Evolutionary conservation across 2,329 filamentous ascomycete genomes (phyloP), one percentile per base, ranked within the genome.

Genomic region (Colletotrichum costaricense): DNA sequence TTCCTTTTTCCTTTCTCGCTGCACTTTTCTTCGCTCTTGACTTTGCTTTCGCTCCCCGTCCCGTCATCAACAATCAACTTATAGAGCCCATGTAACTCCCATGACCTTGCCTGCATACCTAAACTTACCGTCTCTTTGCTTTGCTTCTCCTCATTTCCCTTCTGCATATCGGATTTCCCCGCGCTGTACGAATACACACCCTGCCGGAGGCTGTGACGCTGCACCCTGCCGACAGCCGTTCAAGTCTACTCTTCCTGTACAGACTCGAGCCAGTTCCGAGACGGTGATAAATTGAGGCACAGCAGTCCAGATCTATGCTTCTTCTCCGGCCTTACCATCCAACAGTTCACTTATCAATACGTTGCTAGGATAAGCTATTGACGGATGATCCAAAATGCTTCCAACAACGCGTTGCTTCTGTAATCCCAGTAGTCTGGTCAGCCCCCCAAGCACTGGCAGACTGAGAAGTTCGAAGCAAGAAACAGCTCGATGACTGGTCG

Each of bases 71-170:
- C 24, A 12, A 1, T 35, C 19, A 16, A 33, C 42, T 24, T 4
- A 9, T 24, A 63, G 26, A 26, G 42, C 30, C 60, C 60, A 42
- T 63, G 67, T 16, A 33, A 49, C 33, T 35, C 54, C 67, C 60
- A 55, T 66, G 56, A 52, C 63, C 42, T 59, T 35, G 12, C 58
- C 30, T 35, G 46, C 62, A 64, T 49, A 49, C 16, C 42, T 49
- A 11, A 3, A 49, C 42, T 49, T 68, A 35, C 46, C 60, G 42
- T 63, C 28, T n/a, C 42, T 60, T 60, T 54, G 22, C 8, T 58
- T 30, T 12, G 4, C 28, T 56, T 52, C 66, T 55, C 59, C 55
- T 69, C 54, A 63, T 72, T 68, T 63, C 30, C 52, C 63, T 9
- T 58, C 54, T 52, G 58, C 63, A 30, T 52, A 58, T 59, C 28